Conservation (phyloP, 1,284 basidiomycete species). For the Phlebopus sp. region DNA sequence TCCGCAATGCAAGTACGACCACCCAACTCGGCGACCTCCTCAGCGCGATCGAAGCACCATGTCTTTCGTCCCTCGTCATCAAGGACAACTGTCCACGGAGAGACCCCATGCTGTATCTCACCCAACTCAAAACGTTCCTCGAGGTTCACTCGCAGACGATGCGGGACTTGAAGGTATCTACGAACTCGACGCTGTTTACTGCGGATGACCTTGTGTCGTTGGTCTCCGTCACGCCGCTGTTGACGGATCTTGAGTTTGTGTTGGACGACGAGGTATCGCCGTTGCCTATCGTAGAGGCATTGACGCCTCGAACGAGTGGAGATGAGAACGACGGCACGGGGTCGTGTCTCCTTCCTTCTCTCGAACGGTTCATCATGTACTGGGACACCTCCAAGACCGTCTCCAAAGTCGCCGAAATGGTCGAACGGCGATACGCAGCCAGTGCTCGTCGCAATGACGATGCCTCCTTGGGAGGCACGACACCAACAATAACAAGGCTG, state of each 20-base stretch:
- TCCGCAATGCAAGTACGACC: conserved; percentile 20
- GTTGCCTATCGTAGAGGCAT: conserved; percentile 11
- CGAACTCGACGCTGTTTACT: conserved; percentile 19
- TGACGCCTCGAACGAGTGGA: conserved; percentile 18
- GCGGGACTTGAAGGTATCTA: conserved; percentile 16
- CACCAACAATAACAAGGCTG: conserved; percentile 13
- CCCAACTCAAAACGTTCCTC: conserved; percentile 20
- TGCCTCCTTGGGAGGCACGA: conserved; percentile 1
- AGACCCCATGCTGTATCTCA: conserved; percentile 18
- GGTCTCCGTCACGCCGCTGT: conserved; percentile 16
- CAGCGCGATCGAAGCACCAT: conserved; percentile 15
- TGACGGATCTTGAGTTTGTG: conserved; percentile 24
- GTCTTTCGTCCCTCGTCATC: conserved; percentile 16
- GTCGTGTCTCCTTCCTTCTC: conserved; percentile 19
- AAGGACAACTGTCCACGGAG: conserved; percentile 20
- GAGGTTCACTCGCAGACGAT: conserved; percentile 13
- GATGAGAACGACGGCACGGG: conserved; percentile 6
- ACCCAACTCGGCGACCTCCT: conserved; percentile 21
- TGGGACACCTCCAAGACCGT: conserved; percentile 29
- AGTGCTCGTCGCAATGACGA: conserved; percentile 3
- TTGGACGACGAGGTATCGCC: conserved; percentile 27
- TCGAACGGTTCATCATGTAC: conserved; percentile 21
- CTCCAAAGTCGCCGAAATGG: conserved; percentile 25
- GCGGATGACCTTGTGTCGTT: conserved; percentile 21
- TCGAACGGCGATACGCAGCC: conserved; percentile 19